Conservation (phyloP, 768 basidiomycete species). For the Phlegmacium glaucopus region DNA sequence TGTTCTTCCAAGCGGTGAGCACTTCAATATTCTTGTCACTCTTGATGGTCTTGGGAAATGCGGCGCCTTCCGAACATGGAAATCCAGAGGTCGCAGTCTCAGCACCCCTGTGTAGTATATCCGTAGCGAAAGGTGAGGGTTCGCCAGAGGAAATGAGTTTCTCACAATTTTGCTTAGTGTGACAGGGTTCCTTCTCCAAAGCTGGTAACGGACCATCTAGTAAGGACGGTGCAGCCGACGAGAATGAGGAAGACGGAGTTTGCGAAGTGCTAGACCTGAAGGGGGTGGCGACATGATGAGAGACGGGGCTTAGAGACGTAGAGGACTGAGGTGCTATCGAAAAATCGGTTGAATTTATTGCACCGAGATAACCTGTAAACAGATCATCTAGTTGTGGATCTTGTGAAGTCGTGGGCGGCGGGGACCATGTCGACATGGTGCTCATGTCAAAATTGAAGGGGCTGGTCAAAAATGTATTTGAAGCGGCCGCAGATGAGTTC, state of each 20-base stretch:
- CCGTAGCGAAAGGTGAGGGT: conserved; percentile 52
- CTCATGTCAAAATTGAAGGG: conserved; percentile 47
- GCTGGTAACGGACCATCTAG: conserved; percentile 25
- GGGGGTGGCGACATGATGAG: conserved; percentile 37
- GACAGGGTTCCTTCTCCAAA: conserved; percentile 22
- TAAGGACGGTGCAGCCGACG: conserved; percentile 35
- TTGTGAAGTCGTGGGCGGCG: conserved; percentile 28
- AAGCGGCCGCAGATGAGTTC: conserved; percentile 6
- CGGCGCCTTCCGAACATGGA: conserved; percentile 33
- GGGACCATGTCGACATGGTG: conserved; percentile 42
- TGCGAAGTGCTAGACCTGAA: conserved; percentile 15
- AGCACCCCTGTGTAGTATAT: too few species aligned
- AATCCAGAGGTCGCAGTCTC: too few species aligned
- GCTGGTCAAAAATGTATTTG: conserved; percentile 21
- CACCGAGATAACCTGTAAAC: conserved; percentile 35
- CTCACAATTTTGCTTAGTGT: conserved; percentile 48
- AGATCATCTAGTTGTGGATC: conserved; percentile 46
- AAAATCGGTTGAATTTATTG: conserved; percentile 25
- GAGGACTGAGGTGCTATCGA: conserved; percentile 30
- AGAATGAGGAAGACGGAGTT: conserved; percentile 34
- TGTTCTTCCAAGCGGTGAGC: conserved; percentile 73
- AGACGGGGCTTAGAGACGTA: conserved; percentile 52
- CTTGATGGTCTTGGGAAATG: conserved; percentile 66
- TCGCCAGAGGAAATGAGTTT: conserved; percentile 51
- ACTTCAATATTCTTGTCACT: conserved; percentile 77